Base-by-base conservation (phyloP, 2,329 filamentous ascomycete genomes). In the Annulohypoxylon truncatum region DNA sequence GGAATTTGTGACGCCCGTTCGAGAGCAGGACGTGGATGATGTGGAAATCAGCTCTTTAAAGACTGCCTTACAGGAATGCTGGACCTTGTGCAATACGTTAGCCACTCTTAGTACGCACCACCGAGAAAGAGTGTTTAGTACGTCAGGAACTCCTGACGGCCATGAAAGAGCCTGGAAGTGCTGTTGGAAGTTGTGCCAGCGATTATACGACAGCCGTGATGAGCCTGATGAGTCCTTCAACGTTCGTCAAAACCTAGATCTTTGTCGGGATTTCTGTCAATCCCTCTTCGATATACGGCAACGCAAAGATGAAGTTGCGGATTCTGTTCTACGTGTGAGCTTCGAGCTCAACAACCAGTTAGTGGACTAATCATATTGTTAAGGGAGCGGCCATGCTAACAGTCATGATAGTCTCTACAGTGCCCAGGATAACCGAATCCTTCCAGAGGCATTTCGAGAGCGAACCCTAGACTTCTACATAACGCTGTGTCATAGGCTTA, bases 321-420 rank as follows among this genome's bases (percentile, higher is more conserved):
- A 98, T 77, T 97, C 94, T 0, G 90, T 97, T 12, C 80, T 98
- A 48, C 86, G 95, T 50, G 94, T 97, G 70, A 97, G 93, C 80
- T 97, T 97, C 76, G 95, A 97, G 80, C 84, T 97, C 22, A 97
- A 96, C 80, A 97, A 97, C 73, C 94, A 98, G 87, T 89, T 75
- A 76, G 86, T 77, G 7, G 4, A 29, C 40, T 13, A 7, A 18
- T 28, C 5, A 24, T 1, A 6, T 3, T 47, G 20, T 26, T 9
- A 12, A 50, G 70, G 66, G 13, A 15, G 1, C 1, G 18, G 13
- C 10, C 8, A 51, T 62, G n/a, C 52, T 67, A 46, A 66, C 44
- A 42, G 31, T 20, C 28, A 12, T 18, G 29, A n/a, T 59, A 89
- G 87, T 77, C 84, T 98, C 1, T 97, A 95, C 81, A 97, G 95